These are phyloP conservation scores for Pythium insidiosum DNA, from an alignment of 352 stramenopile species.

Conservation along the genomic window DNA sequence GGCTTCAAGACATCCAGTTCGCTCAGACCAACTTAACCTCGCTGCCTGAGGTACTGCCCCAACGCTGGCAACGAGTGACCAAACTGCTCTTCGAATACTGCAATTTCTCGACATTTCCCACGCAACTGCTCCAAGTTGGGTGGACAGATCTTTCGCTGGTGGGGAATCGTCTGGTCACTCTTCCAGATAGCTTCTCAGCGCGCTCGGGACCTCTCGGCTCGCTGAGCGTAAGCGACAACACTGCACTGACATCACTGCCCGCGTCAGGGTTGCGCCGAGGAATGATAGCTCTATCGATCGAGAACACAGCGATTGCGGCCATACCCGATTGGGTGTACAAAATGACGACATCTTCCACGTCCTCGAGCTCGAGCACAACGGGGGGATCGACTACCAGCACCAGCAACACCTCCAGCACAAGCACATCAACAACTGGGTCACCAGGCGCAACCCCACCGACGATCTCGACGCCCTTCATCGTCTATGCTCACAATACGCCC, in stretches of 20 bases:
- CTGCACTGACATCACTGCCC: conserved; percentile 7
- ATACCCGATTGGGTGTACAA: too few species aligned
- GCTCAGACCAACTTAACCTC: conserved; percentile 7
- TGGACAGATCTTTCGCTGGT: conserved; percentile 9
- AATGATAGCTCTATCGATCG: conserved; percentile 14
- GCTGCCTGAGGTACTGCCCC: conserved; percentile 3
- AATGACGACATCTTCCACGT: too few species aligned
- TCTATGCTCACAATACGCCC: conserved; percentile 30
- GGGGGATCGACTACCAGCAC: not conserved
- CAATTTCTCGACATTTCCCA: conserved; percentile 10
- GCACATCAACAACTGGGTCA: not conserved
- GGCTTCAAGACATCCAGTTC: conserved; percentile 17
- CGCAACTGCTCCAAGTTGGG: conserved; percentile 2
- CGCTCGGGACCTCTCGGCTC: conserved; percentile 4
- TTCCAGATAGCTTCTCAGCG: conserved; percentile 1
- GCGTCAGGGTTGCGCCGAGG: conserved; percentile 1
- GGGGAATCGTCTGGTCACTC: conserved; percentile 2
- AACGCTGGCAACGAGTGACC: conserved; percentile 7
- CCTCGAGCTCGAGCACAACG: too few species aligned
- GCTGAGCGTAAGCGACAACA: conserved; percentile 6
- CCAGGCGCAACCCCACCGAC: not conserved
- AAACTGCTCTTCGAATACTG: conserved; percentile 18
- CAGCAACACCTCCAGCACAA: not conserved
- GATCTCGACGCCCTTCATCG: not conserved
- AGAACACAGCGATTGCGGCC: conserved; percentile 16